A percentile compares a stretch with the other conserved stretches of the same genome.
phyloP scores from a whole-genome alignment of 345 rosid species.

The Corchorus olitorius region DNA sequence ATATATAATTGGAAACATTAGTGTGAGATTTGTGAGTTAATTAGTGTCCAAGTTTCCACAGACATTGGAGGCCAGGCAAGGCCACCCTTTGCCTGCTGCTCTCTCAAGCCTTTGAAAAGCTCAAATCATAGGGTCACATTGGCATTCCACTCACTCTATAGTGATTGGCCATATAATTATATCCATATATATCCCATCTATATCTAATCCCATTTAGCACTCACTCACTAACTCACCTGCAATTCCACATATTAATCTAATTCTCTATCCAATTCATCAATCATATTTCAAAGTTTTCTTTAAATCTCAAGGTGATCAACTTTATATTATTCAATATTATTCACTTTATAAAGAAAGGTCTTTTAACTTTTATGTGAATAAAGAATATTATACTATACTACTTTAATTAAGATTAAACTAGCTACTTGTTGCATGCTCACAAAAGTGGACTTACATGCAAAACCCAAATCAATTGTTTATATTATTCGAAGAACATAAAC shows the following conservation, averaged over 20 bases:
- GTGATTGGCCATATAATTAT: neutral
- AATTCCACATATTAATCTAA: no score
- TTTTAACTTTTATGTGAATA: neutral
- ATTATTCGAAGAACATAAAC: neutral
- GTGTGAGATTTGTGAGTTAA: no score
- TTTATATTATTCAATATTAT: no score
- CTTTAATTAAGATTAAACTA: neutral
- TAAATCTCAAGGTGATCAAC: no score
- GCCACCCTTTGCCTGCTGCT: no score
- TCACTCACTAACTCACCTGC: no score
- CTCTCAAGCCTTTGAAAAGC: neutral
- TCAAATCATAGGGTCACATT: neutral
- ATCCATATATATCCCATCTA: no score
- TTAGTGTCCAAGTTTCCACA: neutral
- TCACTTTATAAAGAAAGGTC: no score
- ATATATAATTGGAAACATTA: no score
- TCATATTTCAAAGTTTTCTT: no score
- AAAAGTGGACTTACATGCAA: neutral
- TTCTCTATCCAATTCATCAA: no score
- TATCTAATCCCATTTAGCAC: neutral
- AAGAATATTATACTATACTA: neutral
- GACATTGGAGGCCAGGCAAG: neutral
- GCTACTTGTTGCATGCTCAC: neutral
- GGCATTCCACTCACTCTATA: neutral
- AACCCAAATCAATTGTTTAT: neutral